These are phyloP conservation scores for Tulasnella sp. DNA, from an alignment of 768 basidiomycete genomes.

Conservation along the genomic window DNA sequence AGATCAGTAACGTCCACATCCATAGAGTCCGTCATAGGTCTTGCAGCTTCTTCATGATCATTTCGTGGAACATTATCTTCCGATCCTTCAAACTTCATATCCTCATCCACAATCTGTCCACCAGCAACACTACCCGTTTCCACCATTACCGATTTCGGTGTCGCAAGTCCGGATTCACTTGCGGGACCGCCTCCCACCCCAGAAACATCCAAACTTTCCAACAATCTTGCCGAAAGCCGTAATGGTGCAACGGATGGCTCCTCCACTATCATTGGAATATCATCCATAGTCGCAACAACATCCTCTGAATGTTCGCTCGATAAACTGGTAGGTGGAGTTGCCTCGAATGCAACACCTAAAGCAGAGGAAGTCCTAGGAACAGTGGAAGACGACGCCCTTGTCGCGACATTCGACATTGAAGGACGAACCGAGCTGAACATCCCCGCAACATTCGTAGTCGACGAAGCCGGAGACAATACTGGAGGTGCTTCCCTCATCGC, in stretches of 20 bases:
- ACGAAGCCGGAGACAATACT: background rate
- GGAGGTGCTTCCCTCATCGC: conserved; percentile 8
- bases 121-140: conserved; percentile 8
- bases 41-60: background rate
- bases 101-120: background rate
- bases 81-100: background rate
- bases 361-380: too few relatives aligned
- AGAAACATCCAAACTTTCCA: conserved; percentile 2
- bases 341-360: too few relatives aligned
- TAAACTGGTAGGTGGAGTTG: too few relatives aligned
- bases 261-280: too few relatives aligned
- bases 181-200: background rate
- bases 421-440: background rate
- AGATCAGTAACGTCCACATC: background rate
- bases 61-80: background rate
- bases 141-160: conserved; percentile 12
- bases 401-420: conserved; percentile 1
- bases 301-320: too few relatives aligned
- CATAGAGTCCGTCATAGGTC: background rate
- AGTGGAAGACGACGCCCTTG: background rate
- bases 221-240: conserved; percentile 5
- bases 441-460: background rate
- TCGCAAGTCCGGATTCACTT: background rate
- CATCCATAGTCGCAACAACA: too few relatives aligned
- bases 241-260: background rate